phyloP scores from a whole-genome alignment of 2,329 filamentous ascomycete genomes.

The Cytospora paraplurivora region DNA sequence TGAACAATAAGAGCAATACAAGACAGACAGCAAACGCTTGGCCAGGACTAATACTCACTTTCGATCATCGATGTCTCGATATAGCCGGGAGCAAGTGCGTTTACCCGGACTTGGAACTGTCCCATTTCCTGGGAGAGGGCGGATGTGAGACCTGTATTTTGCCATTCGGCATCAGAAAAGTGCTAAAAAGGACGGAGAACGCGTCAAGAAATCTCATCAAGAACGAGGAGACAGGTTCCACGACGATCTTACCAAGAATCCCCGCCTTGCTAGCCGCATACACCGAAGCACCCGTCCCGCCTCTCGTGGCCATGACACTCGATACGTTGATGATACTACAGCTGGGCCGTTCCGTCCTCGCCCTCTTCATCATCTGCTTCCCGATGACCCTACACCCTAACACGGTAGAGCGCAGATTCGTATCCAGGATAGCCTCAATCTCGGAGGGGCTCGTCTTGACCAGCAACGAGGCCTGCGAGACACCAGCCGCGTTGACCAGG shows the following conservation, averaged over 20 bases:
- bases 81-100: slow-evolving; percentile 82
- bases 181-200: no score
- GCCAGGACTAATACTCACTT: slow-evolving; percentile 49
- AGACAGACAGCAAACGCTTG: background rate
- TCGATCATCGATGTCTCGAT: slow-evolving; percentile 79
- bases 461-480: slow-evolving; percentile 68
- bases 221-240: background rate
- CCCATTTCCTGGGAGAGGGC: slow-evolving; percentile 66
- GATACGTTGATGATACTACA: slow-evolving; percentile 79
- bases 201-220: no score
- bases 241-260: slow-evolving; percentile 59
- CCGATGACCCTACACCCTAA: slow-evolving; percentile 58
- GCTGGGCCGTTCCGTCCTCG: slow-evolving; percentile 31
- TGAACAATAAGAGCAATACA: slow-evolving; percentile 16
- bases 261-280: slow-evolving; percentile 85
- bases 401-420: slow-evolving; percentile 71
- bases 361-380: slow-evolving; percentile 47
- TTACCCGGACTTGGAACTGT: slow-evolving; percentile 67
- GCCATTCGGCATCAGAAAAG: slow-evolving; percentile 1
- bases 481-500: slow-evolving; percentile 79
- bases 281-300: slow-evolving; percentile 66
- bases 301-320: slow-evolving; percentile 71
- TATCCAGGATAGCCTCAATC: slow-evolving; percentile 62
- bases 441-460: slow-evolving; percentile 52
- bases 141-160: slow-evolving; percentile 62